A percentile compares a stretch with the other conserved stretches of the same genome.
Conservation (phyloP, 306 rosid species). For the Ammopiptanthus mongolicus region DNA sequence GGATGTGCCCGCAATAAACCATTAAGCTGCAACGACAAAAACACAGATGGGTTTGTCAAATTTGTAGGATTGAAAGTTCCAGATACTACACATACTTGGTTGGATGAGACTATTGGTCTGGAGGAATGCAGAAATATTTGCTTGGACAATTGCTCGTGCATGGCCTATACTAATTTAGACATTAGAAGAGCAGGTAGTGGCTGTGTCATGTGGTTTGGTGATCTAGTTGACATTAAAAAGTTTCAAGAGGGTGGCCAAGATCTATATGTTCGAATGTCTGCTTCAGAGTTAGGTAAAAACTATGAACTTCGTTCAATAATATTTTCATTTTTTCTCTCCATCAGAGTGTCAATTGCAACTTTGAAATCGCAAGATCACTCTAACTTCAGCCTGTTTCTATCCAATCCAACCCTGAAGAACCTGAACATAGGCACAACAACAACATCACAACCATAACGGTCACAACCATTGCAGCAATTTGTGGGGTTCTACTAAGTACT, state of each 20-base stretch:
- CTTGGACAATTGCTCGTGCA: constrained; percentile 33
- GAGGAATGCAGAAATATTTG: constrained; percentile 21
- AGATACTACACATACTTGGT: background rate
- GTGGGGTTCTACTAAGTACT: background rate
- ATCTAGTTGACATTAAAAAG: constrained; percentile 27
- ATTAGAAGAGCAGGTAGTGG: constrained; percentile 12
- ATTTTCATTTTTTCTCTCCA: background rate
- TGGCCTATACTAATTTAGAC: constrained; percentile 28
- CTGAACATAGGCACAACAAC: background rate
- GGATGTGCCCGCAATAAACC: constrained; percentile 19
- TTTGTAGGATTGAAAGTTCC: constrained; percentile 13
- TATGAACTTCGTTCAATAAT: background rate
- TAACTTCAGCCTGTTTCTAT: no score
- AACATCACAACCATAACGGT: background rate
- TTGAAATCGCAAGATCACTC: background rate
- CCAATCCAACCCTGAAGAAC: background rate
- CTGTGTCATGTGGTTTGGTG: constrained; percentile 35
- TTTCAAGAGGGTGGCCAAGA: background rate
- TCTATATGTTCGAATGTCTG: constrained; percentile 24
- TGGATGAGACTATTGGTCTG: background rate
- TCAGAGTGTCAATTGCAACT: background rate
- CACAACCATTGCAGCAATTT: background rate
- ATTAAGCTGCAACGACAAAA: constrained; percentile 2
- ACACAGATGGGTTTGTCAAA: constrained; percentile 9
- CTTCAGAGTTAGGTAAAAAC: constrained; percentile 11